Base-by-base conservation (phyloP, 2,329 filamentous ascomycete species). In the Aspergillus aculeatus region DNA sequence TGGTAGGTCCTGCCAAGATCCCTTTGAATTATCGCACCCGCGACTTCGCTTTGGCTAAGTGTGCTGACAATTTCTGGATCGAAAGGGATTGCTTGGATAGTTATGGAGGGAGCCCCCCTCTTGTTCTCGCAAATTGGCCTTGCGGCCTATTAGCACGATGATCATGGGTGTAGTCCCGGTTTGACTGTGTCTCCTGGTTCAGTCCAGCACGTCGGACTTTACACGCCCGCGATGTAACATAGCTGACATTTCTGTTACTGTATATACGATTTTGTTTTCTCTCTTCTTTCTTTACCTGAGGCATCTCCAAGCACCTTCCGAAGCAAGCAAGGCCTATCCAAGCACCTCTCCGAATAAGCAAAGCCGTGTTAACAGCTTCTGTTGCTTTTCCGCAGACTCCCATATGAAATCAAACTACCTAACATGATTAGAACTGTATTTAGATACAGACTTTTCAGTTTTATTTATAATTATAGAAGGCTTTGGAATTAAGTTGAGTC, bases 61-160 rank as follows among this genome's bases (percentile, higher is more conserved):
- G 47, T 51, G 58, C 56, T 55, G 50, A 47, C 9, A 5, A 56
- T 50, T 14, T 50, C 61, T 44, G 24, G 2, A 3, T 49, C 50
- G 50, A 35, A 64, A 92, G 91, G 91, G 50, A 96, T 96, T 74
- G 92, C 83, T 54, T 92, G 88, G 87, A 80, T 96, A 61, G 90
- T 91, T 2, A 87, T 91, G 1, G 90, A 91, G 66, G 81, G 84
- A n/a, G 88, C 89, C 64, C 90, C 90, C 0, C 79, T 91, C 26
- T 75, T 91, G 47, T 93, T 95, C 71, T 85, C 91, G 71, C 16
- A 64, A 32, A 55, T 71, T 26, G 70, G 71, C n/a, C 68, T 71
- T 12, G 53, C 53, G 53, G 41, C 53, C 19, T 23, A 55, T 29
- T 55, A 31, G 29, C 26, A 16, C n/a, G 44, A 14, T 32, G 41